A percentile compares a stretch with the other conserved stretches of the same genome.
These are phyloP conservation scores for Macrotyloma uniflorum DNA, from an alignment of 306 rosid genomes.

Conservation along the genomic window DNA sequence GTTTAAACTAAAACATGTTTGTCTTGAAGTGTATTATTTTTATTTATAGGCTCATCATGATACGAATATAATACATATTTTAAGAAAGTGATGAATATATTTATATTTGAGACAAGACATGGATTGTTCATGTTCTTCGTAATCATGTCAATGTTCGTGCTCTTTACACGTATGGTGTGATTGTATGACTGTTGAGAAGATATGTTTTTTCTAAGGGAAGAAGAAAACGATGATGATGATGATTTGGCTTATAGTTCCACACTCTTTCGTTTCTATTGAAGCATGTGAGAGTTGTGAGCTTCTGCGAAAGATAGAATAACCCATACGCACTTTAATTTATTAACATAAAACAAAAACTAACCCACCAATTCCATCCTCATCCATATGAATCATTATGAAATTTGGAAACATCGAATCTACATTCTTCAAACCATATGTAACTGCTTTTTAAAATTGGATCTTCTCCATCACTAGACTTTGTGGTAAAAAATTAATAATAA, in stretches of 20 bases:
- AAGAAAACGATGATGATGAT: neutral
- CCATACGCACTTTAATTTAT: neutral
- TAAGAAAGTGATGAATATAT: neutral
- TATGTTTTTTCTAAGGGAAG: neutral
- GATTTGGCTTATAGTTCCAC: constrained; percentile 19
- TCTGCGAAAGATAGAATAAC: neutral
- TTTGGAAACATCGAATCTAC: neutral
- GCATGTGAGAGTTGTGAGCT: constrained; percentile 45
- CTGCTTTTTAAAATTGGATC: neutral
- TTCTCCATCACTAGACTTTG: neutral
- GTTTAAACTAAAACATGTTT: no score
- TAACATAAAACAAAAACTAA: neutral
- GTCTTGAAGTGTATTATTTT: no score
- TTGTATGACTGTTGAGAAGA: neutral
- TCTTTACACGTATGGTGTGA: neutral
- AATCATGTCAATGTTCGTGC: neutral
- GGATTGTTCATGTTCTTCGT: neutral
- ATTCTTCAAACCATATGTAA: neutral
- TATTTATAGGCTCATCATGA: neutral
- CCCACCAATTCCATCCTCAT: neutral
- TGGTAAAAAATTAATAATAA: no score
- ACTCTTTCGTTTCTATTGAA: constrained; percentile 24
- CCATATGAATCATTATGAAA: neutral
- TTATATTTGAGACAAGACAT: neutral
- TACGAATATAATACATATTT: neutral